Conservation (phyloP, 2,329 filamentous ascomycete genomes). For the Biscogniauxia mediterranea region DNA sequence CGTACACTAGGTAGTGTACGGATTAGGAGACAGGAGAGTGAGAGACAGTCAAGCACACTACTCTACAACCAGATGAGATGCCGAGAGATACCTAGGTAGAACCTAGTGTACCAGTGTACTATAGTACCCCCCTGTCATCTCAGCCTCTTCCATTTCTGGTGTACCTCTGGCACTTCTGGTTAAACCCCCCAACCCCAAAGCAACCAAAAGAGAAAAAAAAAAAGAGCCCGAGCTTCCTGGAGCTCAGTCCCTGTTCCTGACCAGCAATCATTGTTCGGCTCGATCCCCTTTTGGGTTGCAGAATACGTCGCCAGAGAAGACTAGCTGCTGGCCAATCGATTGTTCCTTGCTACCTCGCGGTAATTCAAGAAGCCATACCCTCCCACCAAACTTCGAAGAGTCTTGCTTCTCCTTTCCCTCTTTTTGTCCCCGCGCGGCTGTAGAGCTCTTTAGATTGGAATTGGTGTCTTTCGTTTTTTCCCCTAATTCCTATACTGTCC, state of each 20-base stretch:
- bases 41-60: no score
- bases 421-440: slow-evolving; percentile 22
- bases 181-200: neutral
- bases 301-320: slow-evolving; percentile 18
- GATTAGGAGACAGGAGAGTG: no score
- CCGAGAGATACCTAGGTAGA: neutral
- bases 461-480: slow-evolving; percentile 17
- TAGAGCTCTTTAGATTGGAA: slow-evolving; percentile 26
- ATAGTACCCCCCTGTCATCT: neutral
- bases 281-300: slow-evolving; percentile 30
- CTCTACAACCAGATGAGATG: neutral
- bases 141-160: neutral
- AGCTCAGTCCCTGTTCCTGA: slow-evolving; percentile 4
- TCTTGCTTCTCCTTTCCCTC: slow-evolving; percentile 25
- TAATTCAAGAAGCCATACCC: slow-evolving; percentile 30
- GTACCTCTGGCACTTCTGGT: slow-evolving; percentile 10
- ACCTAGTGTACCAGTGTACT: no score
- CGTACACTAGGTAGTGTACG: no score
- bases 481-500: slow-evolving; percentile 21
- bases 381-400: slow-evolving; percentile 24
- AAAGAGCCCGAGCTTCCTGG: slow-evolving; percentile 15
- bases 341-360: slow-evolving; percentile 20
- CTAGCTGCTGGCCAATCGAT: slow-evolving; percentile 32
- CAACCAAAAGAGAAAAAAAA: slow-evolving; percentile 8
- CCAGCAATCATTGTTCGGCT: slow-evolving; percentile 8